Evolutionary conservation across 805 yeast genomes (phyloP), one percentile per base, ranked within the genome.

Genomic region (Saccharomycopsis javanensis): DNA sequence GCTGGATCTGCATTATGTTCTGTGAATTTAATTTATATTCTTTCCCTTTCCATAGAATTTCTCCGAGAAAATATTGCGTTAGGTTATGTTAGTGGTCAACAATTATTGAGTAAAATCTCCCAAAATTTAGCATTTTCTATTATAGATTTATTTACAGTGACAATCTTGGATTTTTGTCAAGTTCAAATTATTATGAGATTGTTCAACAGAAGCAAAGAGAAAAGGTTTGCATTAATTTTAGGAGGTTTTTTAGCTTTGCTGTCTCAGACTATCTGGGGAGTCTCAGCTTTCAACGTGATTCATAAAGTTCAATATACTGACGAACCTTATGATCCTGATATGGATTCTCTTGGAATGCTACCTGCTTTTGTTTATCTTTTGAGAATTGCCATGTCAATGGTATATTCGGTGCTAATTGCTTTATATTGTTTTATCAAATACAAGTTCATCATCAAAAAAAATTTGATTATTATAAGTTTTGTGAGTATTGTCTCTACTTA

Each of bases 331-430:
- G 71, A 67, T 23, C 66, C 63, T 2, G 75, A 71, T 38, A 75
- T 72, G 58, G 79, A 75, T 61, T 71, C 76, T 1, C 72, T 81
- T 46, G 82, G 82, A 18, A 79, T 84, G 25, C 64, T 86, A 13
- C 87, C 91, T 0, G 87, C 91, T 0, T 85, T 88, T 67, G 82
- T 83, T 31, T 88, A 87, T 65, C 71, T 88, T 52, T 76, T 86
- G 48, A 75, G 92, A 58, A 86, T 88, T 46, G 84, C 91, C 4
- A 74, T 86, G 64, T 77, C 87, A 1, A 77, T 85, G 35, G 74
- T 86, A 64, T 88, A 83, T 69, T 82, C 88, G 1, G 82, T 82
- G 8, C 73, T 86, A 46, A 76, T 86, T 33, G 71, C 79, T 10
- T 81, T 82, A 23, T 82, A 78, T 64, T 70, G 80, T 2, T 63